These are phyloP conservation scores for Eutrema heterophyllum DNA, from an alignment of 345 rosid species.

Conservation along the genomic window DNA sequence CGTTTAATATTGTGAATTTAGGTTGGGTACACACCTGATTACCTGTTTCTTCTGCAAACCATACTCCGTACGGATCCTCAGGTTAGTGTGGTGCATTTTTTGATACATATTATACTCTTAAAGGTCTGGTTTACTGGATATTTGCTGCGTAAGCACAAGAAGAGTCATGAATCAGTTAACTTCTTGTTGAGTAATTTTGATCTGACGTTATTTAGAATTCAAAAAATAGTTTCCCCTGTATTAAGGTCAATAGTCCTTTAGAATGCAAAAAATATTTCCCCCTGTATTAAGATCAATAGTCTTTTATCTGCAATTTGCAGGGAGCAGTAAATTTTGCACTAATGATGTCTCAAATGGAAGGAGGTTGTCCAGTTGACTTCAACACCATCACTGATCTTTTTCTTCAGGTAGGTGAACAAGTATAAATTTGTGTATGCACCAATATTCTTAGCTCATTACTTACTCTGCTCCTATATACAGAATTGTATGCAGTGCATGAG, in stretches of 20 bases:
- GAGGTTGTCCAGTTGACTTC: slow-evolving; percentile 94
- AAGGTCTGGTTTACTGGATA: background rate
- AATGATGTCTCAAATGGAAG: slow-evolving; percentile 99
- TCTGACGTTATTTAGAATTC: slow-evolving; percentile 1
- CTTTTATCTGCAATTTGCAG: slow-evolving; percentile 36
- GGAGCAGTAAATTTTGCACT: slow-evolving; percentile 98
- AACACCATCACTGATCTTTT: slow-evolving; percentile 98
- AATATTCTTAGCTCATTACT: background rate
- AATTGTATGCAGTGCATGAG: background rate
- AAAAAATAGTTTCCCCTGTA: background rate
- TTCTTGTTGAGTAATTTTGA: background rate
- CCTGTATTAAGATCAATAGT: background rate
- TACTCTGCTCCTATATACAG: background rate
- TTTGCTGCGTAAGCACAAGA: background rate
- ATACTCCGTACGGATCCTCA: slow-evolving; percentile 97
- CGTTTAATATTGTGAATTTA: slow-evolving; percentile 32
- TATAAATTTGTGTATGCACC: background rate
- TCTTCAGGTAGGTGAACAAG: slow-evolving; percentile 66
- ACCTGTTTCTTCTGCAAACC: slow-evolving; percentile 96
- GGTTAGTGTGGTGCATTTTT: slow-evolving; percentile 39
- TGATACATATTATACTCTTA: background rate
- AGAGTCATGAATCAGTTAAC: slow-evolving; percentile 3
- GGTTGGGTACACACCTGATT: slow-evolving; percentile 99
- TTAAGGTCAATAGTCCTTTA: background rate
- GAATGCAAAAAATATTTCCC: background rate